These are phyloP conservation scores for Rhinocladiella mackenziei DNA, from an alignment of 2,329 filamentous ascomycete species.

Conservation along the genomic window DNA sequence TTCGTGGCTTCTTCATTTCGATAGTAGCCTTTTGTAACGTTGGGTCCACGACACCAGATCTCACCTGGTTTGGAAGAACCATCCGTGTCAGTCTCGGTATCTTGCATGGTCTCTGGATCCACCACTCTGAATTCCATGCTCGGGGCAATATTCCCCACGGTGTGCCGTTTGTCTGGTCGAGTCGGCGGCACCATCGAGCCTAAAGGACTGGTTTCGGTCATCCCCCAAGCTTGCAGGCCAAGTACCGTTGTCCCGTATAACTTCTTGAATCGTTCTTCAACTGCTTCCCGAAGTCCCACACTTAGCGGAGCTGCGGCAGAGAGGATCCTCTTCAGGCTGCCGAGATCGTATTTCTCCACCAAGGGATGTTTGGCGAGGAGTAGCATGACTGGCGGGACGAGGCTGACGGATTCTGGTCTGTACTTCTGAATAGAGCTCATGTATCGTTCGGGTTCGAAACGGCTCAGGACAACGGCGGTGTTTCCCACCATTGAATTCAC, in stretches of 20 bases:
- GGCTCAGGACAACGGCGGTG: conserved; percentile 71
- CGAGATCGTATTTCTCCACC: conserved; percentile 63
- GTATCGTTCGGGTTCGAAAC: conserved; percentile 71
- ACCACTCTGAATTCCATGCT: conserved; percentile 25
- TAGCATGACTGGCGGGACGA: conserved; percentile 73
- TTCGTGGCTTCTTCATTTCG: conserved; percentile 52
- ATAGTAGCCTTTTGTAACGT: conserved; percentile 58
- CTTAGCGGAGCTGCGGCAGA: conserved; percentile 68
- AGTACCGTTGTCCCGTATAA: conserved; percentile 42
- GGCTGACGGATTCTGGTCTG: conserved; percentile 60
- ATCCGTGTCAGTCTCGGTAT: conserved; percentile 13
- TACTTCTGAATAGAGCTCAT: conserved; percentile 64
- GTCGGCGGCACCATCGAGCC: background rate
- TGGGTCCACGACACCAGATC: conserved; percentile 53
- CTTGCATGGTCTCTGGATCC: conserved; percentile 21
- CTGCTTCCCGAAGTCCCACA: conserved; percentile 53
- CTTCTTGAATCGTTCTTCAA: conserved; percentile 43
- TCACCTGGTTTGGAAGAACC: conserved; percentile 36
- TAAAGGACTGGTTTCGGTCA: conserved; percentile 60
- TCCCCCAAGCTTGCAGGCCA: conserved; percentile 69
- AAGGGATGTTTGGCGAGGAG: conserved; percentile 68
- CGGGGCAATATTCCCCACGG: conserved; percentile 20
- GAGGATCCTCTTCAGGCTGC: conserved; percentile 56
- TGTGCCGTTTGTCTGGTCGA: conserved; percentile 19
- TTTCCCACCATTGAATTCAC: conserved; percentile 52